phyloP scores from a whole-genome alignment of 805 yeast species.

The Suhomyces sp. region DNA sequence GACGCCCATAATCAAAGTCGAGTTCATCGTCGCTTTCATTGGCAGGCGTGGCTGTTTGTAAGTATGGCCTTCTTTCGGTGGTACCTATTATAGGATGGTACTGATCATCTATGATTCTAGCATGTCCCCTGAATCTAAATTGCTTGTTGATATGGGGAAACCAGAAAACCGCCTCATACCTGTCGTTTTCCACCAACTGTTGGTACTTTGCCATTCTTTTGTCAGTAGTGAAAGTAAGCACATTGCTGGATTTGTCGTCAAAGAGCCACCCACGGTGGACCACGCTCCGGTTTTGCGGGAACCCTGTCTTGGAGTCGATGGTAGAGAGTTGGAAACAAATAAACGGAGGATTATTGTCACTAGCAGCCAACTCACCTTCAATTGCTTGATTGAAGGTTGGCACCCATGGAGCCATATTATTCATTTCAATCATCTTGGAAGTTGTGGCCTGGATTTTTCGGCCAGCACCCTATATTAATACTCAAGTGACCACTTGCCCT shows the following conservation, averaged over 20 bases:
- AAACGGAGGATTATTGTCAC: constrained; percentile 41
- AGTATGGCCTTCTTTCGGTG: constrained; percentile 31
- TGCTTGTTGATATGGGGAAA: constrained; percentile 62
- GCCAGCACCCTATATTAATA: background rate
- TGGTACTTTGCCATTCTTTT: constrained; percentile 60
- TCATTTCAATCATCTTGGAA: constrained; percentile 25
- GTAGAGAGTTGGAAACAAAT: constrained; percentile 68
- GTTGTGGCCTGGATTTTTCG: background rate
- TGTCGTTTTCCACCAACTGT: constrained; percentile 50
- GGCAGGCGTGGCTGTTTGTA: constrained; percentile 1
- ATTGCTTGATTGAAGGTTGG: constrained; percentile 58
- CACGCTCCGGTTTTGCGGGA: constrained; percentile 68
- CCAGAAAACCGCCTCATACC: constrained; percentile 75
- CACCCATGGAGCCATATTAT: constrained; percentile 68
- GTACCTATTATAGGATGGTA: constrained; percentile 21
- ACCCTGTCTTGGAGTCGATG: constrained; percentile 44
- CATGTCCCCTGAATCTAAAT: constrained; percentile 68
- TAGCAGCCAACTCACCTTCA: constrained; percentile 37
- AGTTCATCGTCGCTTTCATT: background rate
- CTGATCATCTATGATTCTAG: constrained; percentile 41
- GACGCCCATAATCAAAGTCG: background rate
- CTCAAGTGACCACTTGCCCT: constrained; percentile 1
- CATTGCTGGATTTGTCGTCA: constrained; percentile 62
- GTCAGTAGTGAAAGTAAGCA: constrained; percentile 70
- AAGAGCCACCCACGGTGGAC: constrained; percentile 74